Conservation (phyloP, 2,329 filamentous ascomycete genomes). For the Penicillium sp. region DNA sequence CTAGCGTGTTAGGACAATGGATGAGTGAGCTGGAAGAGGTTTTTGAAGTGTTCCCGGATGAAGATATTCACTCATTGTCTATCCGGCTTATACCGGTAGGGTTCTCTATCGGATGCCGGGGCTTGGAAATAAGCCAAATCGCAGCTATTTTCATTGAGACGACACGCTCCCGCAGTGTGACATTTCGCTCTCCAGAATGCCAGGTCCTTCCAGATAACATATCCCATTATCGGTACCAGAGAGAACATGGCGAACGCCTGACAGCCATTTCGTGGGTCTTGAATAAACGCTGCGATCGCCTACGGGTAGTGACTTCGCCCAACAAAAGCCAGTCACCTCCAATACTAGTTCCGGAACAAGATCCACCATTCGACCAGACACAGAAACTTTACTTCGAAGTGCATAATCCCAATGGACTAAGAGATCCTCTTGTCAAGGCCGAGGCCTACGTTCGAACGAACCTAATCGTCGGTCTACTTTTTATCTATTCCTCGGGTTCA, state of each 20-base stretch:
- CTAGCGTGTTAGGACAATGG: background rate
- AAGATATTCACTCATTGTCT: background rate
- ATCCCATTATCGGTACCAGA: background rate
- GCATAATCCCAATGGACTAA: background rate
- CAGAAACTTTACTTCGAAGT: background rate
- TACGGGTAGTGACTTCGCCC: background rate
- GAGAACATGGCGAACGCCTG: background rate
- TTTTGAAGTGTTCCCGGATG: background rate
- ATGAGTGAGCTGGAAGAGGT: background rate
- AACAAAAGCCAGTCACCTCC: background rate
- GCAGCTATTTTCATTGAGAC: background rate
- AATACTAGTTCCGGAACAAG: background rate
- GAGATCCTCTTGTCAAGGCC: background rate
- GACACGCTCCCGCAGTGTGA: background rate
- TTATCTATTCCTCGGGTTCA: background rate
- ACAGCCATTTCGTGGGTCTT: background rate
- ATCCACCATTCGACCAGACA: background rate
- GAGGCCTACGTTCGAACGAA: background rate
- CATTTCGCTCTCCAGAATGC: background rate
- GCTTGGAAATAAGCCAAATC: background rate
- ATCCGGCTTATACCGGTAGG: background rate
- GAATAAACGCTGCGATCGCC: background rate
- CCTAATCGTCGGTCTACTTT: background rate
- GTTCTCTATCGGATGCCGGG: background rate
- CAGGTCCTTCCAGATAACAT: background rate